Percentiles rank a stretch among this genome's conserved stretches.
These are phyloP conservation scores for Acer negundo DNA, from an alignment of 345 rosid species.

Conservation along the genomic window DNA sequence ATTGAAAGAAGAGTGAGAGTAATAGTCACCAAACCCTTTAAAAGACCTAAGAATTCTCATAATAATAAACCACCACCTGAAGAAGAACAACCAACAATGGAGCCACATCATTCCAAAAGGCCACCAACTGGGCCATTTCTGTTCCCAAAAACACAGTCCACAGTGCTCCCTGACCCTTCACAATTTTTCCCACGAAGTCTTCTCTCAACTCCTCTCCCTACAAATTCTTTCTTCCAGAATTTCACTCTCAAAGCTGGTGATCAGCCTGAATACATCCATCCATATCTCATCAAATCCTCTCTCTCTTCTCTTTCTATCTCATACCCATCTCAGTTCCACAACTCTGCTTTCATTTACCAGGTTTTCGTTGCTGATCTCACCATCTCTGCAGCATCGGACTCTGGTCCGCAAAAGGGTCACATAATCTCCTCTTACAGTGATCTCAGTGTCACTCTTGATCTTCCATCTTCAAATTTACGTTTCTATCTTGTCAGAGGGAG, in stretches of 20 bases:
- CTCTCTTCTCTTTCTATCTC: slow-evolving; percentile 64
- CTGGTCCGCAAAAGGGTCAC: slow-evolving; percentile 40
- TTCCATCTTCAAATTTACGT: slow-evolving; percentile 66
- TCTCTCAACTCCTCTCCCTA: slow-evolving; percentile 81
- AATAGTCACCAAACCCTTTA: slow-evolving; percentile 37
- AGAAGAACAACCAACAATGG: not conserved
- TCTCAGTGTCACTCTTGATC: slow-evolving; percentile 77
- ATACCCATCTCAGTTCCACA: slow-evolving; percentile 69
- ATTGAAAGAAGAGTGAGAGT: slow-evolving; percentile 31
- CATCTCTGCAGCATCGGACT: slow-evolving; percentile 55
- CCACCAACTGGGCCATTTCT: slow-evolving; percentile 43
- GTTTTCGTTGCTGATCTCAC: slow-evolving; percentile 65
- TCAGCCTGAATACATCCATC: slow-evolving; percentile 88
- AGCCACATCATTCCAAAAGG: slow-evolving; percentile 29
- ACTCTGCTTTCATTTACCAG: slow-evolving; percentile 65
- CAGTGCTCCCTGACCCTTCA: slow-evolving; percentile 82
- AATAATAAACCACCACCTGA: not conserved
- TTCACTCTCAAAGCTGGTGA: slow-evolving; percentile 82
- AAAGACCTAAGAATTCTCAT: slow-evolving; percentile 26
- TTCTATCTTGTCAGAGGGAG: slow-evolving; percentile 88
- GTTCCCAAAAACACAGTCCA: slow-evolving; percentile 64
- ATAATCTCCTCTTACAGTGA: slow-evolving; percentile 69
- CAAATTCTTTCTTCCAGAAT: slow-evolving; percentile 92
- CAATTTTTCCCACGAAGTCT: slow-evolving; percentile 66
- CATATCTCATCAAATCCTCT: slow-evolving; percentile 78